Conservation (phyloP, 352 stramenopile genomes). For the Phytophthora podocarpi region DNA sequence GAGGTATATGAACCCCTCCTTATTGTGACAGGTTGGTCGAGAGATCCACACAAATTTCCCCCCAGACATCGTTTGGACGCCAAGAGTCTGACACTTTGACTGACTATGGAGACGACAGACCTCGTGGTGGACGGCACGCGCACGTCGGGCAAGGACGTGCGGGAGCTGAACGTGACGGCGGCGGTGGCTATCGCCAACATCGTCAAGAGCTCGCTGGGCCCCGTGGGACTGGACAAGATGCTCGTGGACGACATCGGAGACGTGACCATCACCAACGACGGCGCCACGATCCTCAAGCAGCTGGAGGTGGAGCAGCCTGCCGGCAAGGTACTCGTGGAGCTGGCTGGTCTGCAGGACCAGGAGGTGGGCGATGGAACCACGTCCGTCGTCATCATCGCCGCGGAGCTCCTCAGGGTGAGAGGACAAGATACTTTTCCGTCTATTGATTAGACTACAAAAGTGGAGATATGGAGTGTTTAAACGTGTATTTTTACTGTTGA, state of each 20-base stretch:
- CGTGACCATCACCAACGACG: conserved; percentile 99
- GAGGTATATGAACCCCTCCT: not conserved
- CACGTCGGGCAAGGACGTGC: conserved; percentile 93
- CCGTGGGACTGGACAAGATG: conserved; percentile 99
- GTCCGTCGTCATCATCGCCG: conserved; percentile 98
- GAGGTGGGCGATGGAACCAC: conserved; percentile 99
- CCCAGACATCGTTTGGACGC: conserved; percentile 42
- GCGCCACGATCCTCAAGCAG: conserved; percentile 99
- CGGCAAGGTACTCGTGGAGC: conserved; percentile 98
- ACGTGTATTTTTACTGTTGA: not conserved
- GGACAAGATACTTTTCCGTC: conserved; percentile 21
- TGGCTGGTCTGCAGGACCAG: conserved; percentile 98
- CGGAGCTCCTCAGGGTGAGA: conserved; percentile 94
- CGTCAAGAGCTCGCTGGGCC: conserved; percentile 98
- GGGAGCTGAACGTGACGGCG: conserved; percentile 97
- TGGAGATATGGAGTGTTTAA: not conserved
- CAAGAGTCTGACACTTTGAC: conserved; percentile 17
- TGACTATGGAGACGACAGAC: conserved; percentile 71
- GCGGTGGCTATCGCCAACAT: conserved; percentile 99
- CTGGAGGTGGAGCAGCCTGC: conserved; percentile 99
- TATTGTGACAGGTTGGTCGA: conserved; percentile 2
- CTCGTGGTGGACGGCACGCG: conserved; percentile 91
- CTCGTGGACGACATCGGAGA: conserved; percentile 98
- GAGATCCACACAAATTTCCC: conserved; percentile 63
- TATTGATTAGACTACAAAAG: not conserved